A percentile compares a stretch with the other conserved stretches of the same genome.
Conservation (phyloP, 2,329 filamentous ascomycete species). For the Metarhizium rileyi region DNA sequence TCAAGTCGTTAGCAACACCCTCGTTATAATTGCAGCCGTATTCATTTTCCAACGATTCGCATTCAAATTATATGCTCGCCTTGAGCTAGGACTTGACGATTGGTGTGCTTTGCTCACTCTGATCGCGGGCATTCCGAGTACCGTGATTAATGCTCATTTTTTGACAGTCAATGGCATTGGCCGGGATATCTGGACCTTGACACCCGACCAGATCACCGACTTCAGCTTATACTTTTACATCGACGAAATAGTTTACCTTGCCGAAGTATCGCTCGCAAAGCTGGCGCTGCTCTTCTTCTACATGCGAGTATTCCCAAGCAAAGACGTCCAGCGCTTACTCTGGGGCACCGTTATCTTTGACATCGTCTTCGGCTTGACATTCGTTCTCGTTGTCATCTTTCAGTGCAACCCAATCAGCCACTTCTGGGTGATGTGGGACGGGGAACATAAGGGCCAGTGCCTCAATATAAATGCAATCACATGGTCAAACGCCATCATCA, state of each 20-base stretch:
- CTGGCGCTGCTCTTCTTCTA: constrained; percentile 30
- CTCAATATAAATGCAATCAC: constrained; percentile 25
- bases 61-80: constrained; percentile 23
- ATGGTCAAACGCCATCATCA: constrained; percentile 28
- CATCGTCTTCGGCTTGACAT: constrained; percentile 16
- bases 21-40: constrained; percentile 25
- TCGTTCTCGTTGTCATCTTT: constrained; percentile 22
- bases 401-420: constrained; percentile 27
- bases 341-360: constrained; percentile 21
- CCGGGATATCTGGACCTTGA: constrained; percentile 18
- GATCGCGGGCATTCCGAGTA: constrained; percentile 18
- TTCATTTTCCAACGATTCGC: constrained; percentile 33
- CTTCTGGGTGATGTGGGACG: constrained; percentile 31
- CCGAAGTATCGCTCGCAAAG: constrained; percentile 19
- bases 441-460: constrained; percentile 25
- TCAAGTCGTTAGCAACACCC: constrained; percentile 18
- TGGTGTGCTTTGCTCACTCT: constrained; percentile 22
- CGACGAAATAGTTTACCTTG: constrained; percentile 24
- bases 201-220: constrained; percentile 3
- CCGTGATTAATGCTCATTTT: constrained; percentile 15
- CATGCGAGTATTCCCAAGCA: constrained; percentile 26
- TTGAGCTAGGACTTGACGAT: constrained; percentile 29
- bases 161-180: constrained; percentile 14
- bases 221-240: constrained; percentile 18
- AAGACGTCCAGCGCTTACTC: constrained; percentile 17